Conservation (phyloP, 208 protist species). For the Crithidia thermophila region DNA sequence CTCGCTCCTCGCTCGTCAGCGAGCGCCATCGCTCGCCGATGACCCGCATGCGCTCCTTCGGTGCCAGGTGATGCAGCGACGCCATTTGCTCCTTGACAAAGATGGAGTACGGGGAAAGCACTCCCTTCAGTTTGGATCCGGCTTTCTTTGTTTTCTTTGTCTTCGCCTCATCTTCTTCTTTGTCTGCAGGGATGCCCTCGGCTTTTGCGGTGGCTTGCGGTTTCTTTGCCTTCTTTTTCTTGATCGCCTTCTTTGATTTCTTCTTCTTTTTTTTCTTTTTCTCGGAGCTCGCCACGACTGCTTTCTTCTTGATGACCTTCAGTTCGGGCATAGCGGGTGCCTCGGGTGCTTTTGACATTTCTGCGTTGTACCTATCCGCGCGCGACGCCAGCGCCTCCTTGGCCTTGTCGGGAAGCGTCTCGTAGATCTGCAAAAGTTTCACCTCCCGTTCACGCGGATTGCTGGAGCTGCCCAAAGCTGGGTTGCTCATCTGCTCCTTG, state of each 20-base stretch:
- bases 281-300: neutral
- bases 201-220: slow-evolving; percentile 3
- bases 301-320: slow-evolving; percentile 21
- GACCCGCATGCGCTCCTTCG: slow-evolving; percentile 58
- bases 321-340: slow-evolving; percentile 12
- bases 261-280: slow-evolving; percentile 13
- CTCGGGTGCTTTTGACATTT: slow-evolving; percentile 3
- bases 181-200: neutral
- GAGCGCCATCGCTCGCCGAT: slow-evolving; percentile 60
- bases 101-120: slow-evolving; percentile 41
- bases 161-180: slow-evolving; percentile 3
- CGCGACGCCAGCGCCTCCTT: slow-evolving; percentile 46
- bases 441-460: slow-evolving; percentile 55
- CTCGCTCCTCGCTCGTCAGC: slow-evolving; percentile 34
- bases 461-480: slow-evolving; percentile 41
- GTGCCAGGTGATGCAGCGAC: slow-evolving; percentile 39
- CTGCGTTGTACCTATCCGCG: slow-evolving; percentile 25
- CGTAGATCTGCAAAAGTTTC: slow-evolving; percentile 66
- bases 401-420: slow-evolving; percentile 62
- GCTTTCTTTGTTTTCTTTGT: neutral
- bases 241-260: slow-evolving; percentile 19
- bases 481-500: slow-evolving; percentile 62
- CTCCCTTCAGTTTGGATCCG: neutral
- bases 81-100: slow-evolving; percentile 85
- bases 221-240: slow-evolving; percentile 12